Evolutionary conservation across 139 green algal genomes (phyloP), one percentile per base, ranked within the genome.

Genomic region (Volvox africanus): DNA sequence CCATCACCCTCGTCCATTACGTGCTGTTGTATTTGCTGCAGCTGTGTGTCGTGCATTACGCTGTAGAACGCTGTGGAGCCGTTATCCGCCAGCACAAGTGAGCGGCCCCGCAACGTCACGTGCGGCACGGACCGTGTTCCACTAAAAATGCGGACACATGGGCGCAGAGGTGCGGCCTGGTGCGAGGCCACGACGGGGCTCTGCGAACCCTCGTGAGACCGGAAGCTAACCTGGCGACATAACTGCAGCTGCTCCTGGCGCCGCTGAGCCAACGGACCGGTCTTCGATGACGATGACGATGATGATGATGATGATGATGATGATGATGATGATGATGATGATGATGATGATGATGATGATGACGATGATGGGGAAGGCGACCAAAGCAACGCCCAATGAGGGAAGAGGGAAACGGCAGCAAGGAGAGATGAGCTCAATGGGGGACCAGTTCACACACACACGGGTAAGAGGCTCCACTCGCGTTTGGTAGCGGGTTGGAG

Each of bases 21-120:
- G 9, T 77, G 68, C 68, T 32, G 68, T 26, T 32, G 68, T 26
- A n/a, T 22, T 26, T 77, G 68, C 68, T 24, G 68, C 68, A 26
- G 62, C 62, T 69, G 62, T 26, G 62, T 19, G 19, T 62, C 35
- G 35, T 82, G 77, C 19, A 36, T 50, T 9, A 85, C 79, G 26
- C 22, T 30, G 44, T 83, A 89, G 18, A 89, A 75, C 18, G 85
- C 69, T 0, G 78, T 50, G 26, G 85, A 68, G n/a, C n/a, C 18
- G 85, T 75, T 89, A 50, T 89, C 85, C 69, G 71, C 71, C n/a
- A 89, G 37, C 18, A 82, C 71, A 44, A 89, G n/a, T 2, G 85
- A 89, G 22, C 85, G 71, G n/a, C 85, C 85, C 17, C 85, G 85
- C n/a, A 83, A 16, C 37, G 85, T 50, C 37, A 89, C 44, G 44